Base-by-base conservation (phyloP, 345 rosid species). In the Corchorus capsularis region DNA sequence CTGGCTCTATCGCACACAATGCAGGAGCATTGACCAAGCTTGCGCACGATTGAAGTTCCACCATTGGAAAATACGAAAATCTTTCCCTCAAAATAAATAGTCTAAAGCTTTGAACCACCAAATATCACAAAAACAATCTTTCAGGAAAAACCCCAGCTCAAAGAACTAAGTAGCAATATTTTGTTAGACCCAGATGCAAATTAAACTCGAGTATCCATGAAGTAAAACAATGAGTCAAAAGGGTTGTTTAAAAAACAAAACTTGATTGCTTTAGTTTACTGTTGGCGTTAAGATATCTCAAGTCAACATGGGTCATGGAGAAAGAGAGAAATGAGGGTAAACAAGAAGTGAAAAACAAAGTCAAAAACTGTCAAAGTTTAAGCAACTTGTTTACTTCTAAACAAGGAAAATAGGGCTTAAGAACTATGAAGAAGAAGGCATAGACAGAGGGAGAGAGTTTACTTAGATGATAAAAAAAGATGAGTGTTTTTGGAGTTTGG, bases 11-110 rank as follows among this genome's bases (percentile, higher is more conserved):
- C 39, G 80, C 74, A 75, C 80, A 75, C 60, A 89, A 62, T 69
- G 90, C 83, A 65, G 89, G 76, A 46, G 79, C 85, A 82, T 82
- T 79, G 54, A 81, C 87, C 82, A 88, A 66, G 52, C 87, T 62
- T 46, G 79, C 82, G 66, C 88, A 79, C 4, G 87, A 64, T 53
- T 80, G 83, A 16, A 82, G 78, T 75, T 85, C 89, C 83, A 82
- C 83, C 92, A 82, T 86, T 78, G 78, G 59, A 27, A 63, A 2
- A 66, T 16, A 35, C n/a, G 39, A 16, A 20, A 27, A 27, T 27
- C 27, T 55, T 69, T 53, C 49, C 14, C 19, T n/a, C 69, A 15
- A 39, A 41, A 64, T 5, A 8, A 64, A 34, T 49, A 72, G 8
- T 41, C 53, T 67, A 17, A 22, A 68, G 37, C 53, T 46, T 55